phyloP scores from a whole-genome alignment of 805 yeast genomes.

The Ogataea nakhonphanomensis region DNA sequence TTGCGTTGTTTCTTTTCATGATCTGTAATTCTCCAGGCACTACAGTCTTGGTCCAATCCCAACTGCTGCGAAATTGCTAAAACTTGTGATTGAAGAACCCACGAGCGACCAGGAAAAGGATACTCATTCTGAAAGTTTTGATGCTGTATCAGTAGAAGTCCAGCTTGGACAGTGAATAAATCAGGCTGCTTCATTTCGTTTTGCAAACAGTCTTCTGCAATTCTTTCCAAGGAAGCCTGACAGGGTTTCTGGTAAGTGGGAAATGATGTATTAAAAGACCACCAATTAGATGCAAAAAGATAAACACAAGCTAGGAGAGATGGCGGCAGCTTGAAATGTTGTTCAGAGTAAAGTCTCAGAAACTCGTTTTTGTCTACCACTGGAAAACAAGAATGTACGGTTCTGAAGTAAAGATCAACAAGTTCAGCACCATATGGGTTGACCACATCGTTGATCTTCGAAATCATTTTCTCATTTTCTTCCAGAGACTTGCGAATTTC shows the following conservation, averaged over 20 bases:
- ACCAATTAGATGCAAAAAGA: constrained; percentile 76
- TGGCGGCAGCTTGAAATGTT: constrained; percentile 75
- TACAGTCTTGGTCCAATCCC: constrained; percentile 45
- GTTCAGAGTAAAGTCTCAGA: constrained; percentile 70
- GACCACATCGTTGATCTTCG: constrained; percentile 65
- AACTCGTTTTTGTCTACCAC: constrained; percentile 78
- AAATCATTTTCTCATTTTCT: constrained; percentile 25
- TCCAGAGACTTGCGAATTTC: too few relatives aligned
- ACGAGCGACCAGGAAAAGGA: constrained; percentile 36
- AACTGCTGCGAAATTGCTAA: constrained; percentile 42
- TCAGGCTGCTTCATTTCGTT: constrained; percentile 14
- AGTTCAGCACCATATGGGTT: constrained; percentile 75
- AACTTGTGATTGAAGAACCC: constrained; percentile 24
- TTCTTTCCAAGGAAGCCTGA: constrained; percentile 22
- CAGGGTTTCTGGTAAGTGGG: constrained; percentile 12
- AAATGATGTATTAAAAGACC: constrained; percentile 38
- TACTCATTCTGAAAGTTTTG: constrained; percentile 31
- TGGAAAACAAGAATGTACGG: constrained; percentile 80
- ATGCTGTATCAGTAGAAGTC: constrained; percentile 31
- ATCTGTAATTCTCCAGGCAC: constrained; percentile 43
- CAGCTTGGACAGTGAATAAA: constrained; percentile 30
- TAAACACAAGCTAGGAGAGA: constrained; percentile 81
- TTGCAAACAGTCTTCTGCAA: constrained; percentile 18
- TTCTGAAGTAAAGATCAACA: constrained; percentile 60
- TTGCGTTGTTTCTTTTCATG: constrained; percentile 46